Base-by-base conservation (phyloP, 2,329 filamentous ascomycete genomes). In the Nemania sp. region DNA sequence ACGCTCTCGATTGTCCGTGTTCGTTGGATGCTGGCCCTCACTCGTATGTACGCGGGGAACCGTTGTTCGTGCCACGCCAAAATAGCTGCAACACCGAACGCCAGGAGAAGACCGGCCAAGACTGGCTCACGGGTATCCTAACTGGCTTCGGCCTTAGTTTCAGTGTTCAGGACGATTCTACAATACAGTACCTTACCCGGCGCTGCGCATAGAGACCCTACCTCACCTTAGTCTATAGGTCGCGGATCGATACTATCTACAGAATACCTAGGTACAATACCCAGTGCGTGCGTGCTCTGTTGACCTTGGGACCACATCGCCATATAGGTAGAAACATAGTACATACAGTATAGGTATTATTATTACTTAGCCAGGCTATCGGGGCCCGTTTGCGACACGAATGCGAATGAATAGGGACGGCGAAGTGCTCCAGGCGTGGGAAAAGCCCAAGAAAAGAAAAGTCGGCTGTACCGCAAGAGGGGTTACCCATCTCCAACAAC, bases 361-460 rank as follows among this genome's bases (percentile, higher is more conserved):
- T 26, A 60, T 61, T 49, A 18, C n/a, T 20, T 38, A 43, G 43
- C 65, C 52, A 62, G 62, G 18, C 22, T 32, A 29, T 35, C 38
- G 54, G n/a, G 66, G 38, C 41, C 57, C 38, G 24, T 45, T n/a
- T 13, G 38, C 41, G 63, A 52, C 55, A 57, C 63, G 49, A 35
- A 63, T 66, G n/a, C n/a, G 54, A 62, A 41, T 3, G 5, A 45
- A 3, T 26, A 45, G 20, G 52, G 55, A 67, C 32, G 24, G 41
- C 29, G 45, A 38, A 53, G 29, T 47, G 41, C 22, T 26, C 3
- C 24, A 54, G 20, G 13, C 22, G 32, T 47, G 29, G 29, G 38
- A 20, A 27, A 29, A 41, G 38, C 5, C 26, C 15, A 22, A 62
- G 52, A 47, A 15, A 47, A 29, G 45, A 41, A 6, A 41, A 41